Evolutionary conservation across 441 rosid genomes (phyloP), one percentile per base, ranked within the genome.

Genomic region (Metrosideros polymorpha): DNA sequence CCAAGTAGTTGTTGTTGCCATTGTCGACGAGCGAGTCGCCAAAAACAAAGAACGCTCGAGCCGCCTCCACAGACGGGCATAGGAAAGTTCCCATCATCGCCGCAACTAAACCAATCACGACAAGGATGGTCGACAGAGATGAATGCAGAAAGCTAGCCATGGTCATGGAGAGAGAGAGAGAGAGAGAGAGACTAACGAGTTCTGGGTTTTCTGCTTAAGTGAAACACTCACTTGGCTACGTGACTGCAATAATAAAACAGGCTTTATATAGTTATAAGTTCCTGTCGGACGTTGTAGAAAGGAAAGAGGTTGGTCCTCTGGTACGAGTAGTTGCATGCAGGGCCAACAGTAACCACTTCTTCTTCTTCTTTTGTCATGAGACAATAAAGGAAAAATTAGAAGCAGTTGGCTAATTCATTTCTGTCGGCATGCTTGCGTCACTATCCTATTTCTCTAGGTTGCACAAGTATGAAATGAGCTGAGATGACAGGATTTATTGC

Each of bases 21-120:
- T 84, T 87, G 35, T 87, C 88, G 52, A 84, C 88, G 6, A 87
- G 88, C 4, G 86, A 87, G 43, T 87, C 54, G 6, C 88, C 88
- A 9, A 87, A 87, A 52, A 35, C 88, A 25, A 77, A 87, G 88
- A 87, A 87, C 1, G 63, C 88, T 45, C 88, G 77, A 25, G 88
- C 84, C 9, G 86, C 88, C 45, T 87, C 79, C 0, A 43, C 49
- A n/a, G 35, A 43, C 61, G 43, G 84, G 84, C 18, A 50, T 3
- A 52, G 45, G 84, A 83, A 32, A 83, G 57, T 51, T 7, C 84
- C 84, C 61, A 50, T 55, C 29, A 32, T 1, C 43, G 3, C 42
- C 6, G 24, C 6, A 24, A 50, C 79, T 19, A 66, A 39, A 35
- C 47, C 79, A 2, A 66, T 66, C 79, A 12, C n/a, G 7, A 35